Conservation (phyloP, 495 filamentous ascomycete species). For the Pyrenopolyporus hunteri region DNA sequence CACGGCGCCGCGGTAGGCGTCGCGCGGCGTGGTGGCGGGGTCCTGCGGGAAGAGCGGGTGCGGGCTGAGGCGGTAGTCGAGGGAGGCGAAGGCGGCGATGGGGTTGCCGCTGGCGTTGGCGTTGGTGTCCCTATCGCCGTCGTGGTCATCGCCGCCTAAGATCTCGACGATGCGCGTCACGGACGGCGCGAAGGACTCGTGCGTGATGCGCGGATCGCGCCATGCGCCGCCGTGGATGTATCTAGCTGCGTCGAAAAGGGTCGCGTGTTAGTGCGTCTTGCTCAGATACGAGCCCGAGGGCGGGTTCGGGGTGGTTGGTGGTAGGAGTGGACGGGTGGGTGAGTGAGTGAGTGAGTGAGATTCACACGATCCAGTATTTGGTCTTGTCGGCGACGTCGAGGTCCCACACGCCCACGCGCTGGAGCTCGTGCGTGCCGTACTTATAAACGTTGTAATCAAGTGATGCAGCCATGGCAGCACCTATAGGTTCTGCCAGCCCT, state of each 20-base stretch:
- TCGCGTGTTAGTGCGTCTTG: slow-evolving; percentile 8
- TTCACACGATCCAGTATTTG: slow-evolving; percentile 43
- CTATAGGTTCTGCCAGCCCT: too few relatives aligned
- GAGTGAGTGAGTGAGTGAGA: background rate
- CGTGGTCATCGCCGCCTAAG: background rate
- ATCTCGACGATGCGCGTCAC: slow-evolving; percentile 52
- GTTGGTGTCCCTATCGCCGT: background rate
- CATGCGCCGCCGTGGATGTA: slow-evolving; percentile 89
- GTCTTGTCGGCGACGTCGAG: slow-evolving; percentile 28
- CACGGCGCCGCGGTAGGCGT: slow-evolving; percentile 53
- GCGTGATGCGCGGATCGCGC: slow-evolving; percentile 72
- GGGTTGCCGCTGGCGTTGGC: slow-evolving; percentile 13
- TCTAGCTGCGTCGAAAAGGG: slow-evolving; percentile 49
- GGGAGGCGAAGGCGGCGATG: slow-evolving; percentile 70
- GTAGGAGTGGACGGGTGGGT: background rate
- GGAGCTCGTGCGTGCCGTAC: slow-evolving; percentile 39
- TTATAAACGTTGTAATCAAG: slow-evolving; percentile 36
- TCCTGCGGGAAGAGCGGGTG: slow-evolving; percentile 67
- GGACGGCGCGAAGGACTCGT: slow-evolving; percentile 56
- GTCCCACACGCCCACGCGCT: slow-evolving; percentile 42
- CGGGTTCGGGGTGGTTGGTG: too few relatives aligned
- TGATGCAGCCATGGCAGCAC: slow-evolving; percentile 38
- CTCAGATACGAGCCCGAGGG: too few relatives aligned
- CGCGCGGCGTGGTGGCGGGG: slow-evolving; percentile 37
- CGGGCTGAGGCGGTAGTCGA: slow-evolving; percentile 82